Base-by-base conservation (phyloP, 2,329 filamentous ascomycete genomes). In the Botryosphaeria dothidea region DNA sequence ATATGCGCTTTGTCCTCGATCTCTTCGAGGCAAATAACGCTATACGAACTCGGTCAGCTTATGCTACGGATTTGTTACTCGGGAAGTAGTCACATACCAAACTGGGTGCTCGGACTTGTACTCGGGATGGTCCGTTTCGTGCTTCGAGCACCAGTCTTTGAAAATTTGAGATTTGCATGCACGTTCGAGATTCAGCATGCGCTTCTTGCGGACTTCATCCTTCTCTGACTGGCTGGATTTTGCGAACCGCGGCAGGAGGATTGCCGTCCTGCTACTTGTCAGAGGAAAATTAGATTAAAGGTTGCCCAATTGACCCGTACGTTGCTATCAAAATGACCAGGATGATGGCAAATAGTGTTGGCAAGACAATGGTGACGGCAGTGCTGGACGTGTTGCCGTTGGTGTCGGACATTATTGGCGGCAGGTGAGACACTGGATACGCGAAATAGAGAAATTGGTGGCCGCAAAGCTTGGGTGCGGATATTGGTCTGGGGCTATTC, bases 1-100 rank as follows among this genome's bases (percentile, higher is more conserved):
- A 78, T 70, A 27, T 74, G 73, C 29, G 75, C 71, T 19, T 71
- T 69, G 19, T 74, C 69, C 21, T 69, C 68, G 61, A 78, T 75
- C 9, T 71, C 69, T 4, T 78, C 76, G 6, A 78, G 71, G 62
- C 76, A 78, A 45, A 78, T 78, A 2, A 75, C 72, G 61, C 76
- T 78, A 46, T 5, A 25, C 43, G 11, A 51, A 19, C 19, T 4
- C 41, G 15, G 57, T 61, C 62, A 65, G 45, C 29, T 43, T 43
- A 34, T 36, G 41, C 23, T 60, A 3, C 41, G 19, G 17, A 15
- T 3, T n/a, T n/a, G n/a, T n/a, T n/a, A 34, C 2, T 6, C 31
- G 31, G n/a, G 4, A 17, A 45, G 29, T 11, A 29, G 19, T 17
- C 29, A 51, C 58, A 23, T 51, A 65, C 63, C 64, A 66, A 25